Evolutionary conservation across 495 filamentous ascomycete genomes (phyloP).

Genomic region (Trichoderma orchidacearum): DNA sequence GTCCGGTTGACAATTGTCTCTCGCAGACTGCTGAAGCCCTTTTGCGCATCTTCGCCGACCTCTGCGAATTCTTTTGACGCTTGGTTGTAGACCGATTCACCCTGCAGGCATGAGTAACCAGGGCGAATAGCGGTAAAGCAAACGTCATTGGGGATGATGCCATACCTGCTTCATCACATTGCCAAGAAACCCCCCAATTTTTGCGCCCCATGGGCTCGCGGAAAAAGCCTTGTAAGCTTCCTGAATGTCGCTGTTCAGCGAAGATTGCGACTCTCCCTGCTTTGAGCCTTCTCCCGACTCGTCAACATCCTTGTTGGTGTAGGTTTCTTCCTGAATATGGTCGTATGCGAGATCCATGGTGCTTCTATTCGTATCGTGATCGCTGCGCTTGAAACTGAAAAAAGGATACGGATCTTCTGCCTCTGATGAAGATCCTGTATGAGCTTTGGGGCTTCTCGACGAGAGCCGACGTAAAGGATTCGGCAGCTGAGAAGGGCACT

Average conservation of each 20-base stretch:
- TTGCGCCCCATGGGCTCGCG: conserved; percentile 76
- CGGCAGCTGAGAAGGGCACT: neutral
- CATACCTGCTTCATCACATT: conserved; percentile 76
- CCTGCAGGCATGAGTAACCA: conserved; percentile 27
- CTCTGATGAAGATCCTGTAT: neutral
- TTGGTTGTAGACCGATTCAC: conserved; percentile 74
- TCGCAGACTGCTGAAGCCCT: conserved; percentile 65
- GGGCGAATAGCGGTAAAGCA: neutral
- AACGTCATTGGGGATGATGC: conserved; percentile 1
- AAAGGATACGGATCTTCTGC: neutral
- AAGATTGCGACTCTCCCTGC: conserved; percentile 33
- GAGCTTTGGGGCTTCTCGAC: conserved; percentile 5
- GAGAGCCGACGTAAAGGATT: neutral
- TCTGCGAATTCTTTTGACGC: conserved; percentile 67
- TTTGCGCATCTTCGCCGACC: conserved; percentile 67
- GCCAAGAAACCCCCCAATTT: conserved; percentile 76
- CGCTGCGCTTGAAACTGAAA: neutral
- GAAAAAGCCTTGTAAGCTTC: conserved; percentile 93
- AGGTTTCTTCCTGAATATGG: conserved; percentile 78
- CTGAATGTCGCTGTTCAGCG: conserved; percentile 78
- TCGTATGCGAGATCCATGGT: conserved; percentile 95
- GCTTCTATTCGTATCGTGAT: conserved; percentile 6
- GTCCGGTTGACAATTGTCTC: conserved; percentile 57
- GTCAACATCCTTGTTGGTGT: conserved; percentile 45
- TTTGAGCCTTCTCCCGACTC: conserved; percentile 31